These are phyloP conservation scores for Phoma herbarum DNA, from an alignment of 2,329 filamentous ascomycete genomes.

Conservation along the genomic window DNA sequence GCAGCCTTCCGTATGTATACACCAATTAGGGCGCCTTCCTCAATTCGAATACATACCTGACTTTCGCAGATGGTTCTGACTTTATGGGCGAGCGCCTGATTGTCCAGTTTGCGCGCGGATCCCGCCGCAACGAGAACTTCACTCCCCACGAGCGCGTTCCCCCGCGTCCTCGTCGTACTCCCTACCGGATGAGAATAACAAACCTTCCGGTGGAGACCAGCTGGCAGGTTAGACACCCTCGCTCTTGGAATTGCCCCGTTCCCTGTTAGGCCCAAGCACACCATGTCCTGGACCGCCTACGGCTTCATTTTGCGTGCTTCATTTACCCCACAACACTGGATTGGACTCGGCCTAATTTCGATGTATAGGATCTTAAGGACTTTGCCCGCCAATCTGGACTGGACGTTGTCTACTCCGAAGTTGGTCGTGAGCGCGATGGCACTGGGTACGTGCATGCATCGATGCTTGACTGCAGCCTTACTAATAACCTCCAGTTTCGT, in stretches of 20 bases:
- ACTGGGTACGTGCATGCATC: conserved; percentile 74
- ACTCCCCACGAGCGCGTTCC: conserved; percentile 70
- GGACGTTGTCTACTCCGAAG: conserved; percentile 98
- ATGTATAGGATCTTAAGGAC: conserved; percentile 97
- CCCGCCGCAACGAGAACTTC: conserved; percentile 72
- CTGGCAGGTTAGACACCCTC: conserved; percentile 96
- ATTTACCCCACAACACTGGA: conserved; percentile 43
- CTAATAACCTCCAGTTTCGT: conserved; percentile 75
- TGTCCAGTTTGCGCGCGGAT: conserved; percentile 96
- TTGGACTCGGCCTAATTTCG: conserved; percentile 77
- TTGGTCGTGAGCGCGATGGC: conserved; percentile 87
- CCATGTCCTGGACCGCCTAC: conserved; percentile 50
- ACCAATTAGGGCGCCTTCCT: not conserved
- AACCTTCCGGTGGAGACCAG: conserved; percentile 98
- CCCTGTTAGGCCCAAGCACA: conserved; percentile 46
- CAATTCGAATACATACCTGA: conserved; percentile 26
- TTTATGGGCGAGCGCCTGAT: conserved; percentile 98
- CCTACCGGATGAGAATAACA: conserved; percentile 96
- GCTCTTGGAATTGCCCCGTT: conserved; percentile 55
- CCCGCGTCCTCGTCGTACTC: conserved; percentile 89
- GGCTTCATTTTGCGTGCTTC: conserved; percentile 49
- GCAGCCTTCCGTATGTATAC: conserved; percentile 65
- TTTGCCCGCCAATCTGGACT: conserved; percentile 96
- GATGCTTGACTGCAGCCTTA: not conserved
- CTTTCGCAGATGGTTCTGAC: conserved; percentile 82